These are phyloP conservation scores for Pichia manshurica DNA, from an alignment of 805 yeast genomes.

Conservation along the genomic window DNA sequence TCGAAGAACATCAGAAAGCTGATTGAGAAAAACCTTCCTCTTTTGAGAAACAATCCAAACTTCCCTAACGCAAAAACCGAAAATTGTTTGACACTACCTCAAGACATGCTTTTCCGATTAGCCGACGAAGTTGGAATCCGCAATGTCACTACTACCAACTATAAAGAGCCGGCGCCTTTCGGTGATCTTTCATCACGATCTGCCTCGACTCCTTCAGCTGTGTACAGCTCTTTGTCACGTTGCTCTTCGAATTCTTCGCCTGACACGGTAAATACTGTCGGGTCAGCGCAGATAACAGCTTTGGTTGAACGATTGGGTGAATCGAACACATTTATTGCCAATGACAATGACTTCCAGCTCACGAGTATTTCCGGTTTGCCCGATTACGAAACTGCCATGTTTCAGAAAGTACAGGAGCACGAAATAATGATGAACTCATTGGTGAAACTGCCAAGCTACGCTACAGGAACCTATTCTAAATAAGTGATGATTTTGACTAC, in stretches of 20 bases:
- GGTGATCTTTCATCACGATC: background rate
- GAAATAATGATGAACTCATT: slow-evolving; percentile 3
- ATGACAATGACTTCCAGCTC: background rate
- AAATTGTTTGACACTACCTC: slow-evolving; percentile 3
- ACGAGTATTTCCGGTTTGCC: too few relatives aligned
- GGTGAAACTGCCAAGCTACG: slow-evolving; percentile 9
- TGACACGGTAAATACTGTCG: background rate
- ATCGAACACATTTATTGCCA: background rate
- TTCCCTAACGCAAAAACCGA: background rate
- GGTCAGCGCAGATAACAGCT: background rate
- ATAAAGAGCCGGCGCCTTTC: background rate
- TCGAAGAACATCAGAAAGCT: slow-evolving; percentile 3
- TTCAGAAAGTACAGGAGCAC: slow-evolving; percentile 7
- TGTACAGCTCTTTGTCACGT: background rate
- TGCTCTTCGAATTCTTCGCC: background rate
- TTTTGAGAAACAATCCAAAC: background rate
- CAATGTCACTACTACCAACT: background rate
- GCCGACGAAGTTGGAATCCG: slow-evolving; percentile 3
- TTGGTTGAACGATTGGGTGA: too few relatives aligned
- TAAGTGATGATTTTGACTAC: too few relatives aligned
- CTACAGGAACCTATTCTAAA: too few relatives aligned
- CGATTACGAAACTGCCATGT: slow-evolving; percentile 11
- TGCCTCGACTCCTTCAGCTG: background rate
- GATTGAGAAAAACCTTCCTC: background rate
- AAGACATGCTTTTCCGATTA: slow-evolving; percentile 3